A percentile compares a stretch with the other conserved stretches of the same genome.
Evolutionary conservation across 2,329 filamentous ascomycete species (phyloP).

Genomic region (Teratosphaeria nubilosa): DNA sequence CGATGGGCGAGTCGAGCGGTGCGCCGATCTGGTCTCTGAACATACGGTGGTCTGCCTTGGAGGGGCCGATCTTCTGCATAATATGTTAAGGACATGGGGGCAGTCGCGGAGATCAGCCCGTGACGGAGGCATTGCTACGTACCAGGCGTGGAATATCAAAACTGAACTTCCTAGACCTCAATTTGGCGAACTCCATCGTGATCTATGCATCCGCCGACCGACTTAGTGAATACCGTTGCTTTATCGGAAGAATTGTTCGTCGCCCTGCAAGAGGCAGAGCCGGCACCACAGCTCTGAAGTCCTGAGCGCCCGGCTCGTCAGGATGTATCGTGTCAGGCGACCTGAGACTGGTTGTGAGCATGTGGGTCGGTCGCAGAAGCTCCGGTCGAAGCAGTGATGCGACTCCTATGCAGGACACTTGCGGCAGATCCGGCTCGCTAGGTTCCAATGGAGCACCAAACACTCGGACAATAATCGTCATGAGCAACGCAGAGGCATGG

Average conservation of each 20-base stretch:
- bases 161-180: constrained; percentile 36
- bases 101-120: background rate
- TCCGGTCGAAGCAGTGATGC: background rate
- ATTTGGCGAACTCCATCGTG: background rate
- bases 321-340: background rate
- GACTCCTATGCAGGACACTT: background rate
- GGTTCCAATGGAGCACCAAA: background rate
- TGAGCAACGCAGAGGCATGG: background rate
- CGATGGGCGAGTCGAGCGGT: constrained; percentile 26
- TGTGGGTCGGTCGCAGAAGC: background rate
- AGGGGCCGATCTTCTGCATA: constrained; percentile 18
- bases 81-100: background rate
- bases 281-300: background rate
- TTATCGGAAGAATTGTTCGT: background rate
- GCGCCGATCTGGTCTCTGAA: constrained; percentile 19
- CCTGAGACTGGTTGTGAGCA: background rate
- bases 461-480: background rate
- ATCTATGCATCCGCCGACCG: background rate
- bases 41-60: constrained; percentile 17
- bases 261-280: background rate
- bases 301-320: background rate
- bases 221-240: background rate
- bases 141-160: constrained; percentile 34
- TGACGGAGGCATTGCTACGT: constrained; percentile 9
- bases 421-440: background rate